These are phyloP conservation scores for Macroventuria anomochaeta DNA, from an alignment of 2,329 filamentous ascomycete genomes.

Conservation along the genomic window DNA sequence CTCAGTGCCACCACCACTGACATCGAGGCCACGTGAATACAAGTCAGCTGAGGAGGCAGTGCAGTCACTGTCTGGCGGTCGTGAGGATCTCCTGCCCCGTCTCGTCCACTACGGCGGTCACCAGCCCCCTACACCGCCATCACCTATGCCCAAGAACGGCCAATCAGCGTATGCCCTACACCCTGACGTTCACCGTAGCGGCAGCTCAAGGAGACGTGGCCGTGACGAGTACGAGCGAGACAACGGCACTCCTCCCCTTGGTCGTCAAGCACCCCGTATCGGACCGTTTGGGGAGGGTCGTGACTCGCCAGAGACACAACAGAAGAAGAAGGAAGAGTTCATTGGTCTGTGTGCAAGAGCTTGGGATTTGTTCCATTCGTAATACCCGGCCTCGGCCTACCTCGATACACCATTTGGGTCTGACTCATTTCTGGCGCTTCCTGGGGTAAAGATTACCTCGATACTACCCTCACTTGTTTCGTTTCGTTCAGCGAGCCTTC, in stretches of 20 bases:
- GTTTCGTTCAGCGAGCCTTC: slow-evolving; percentile 20
- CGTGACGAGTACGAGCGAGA: slow-evolving; percentile 91
- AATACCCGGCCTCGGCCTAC: slow-evolving; percentile 25
- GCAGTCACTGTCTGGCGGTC: slow-evolving; percentile 85
- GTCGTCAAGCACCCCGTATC: slow-evolving; percentile 60
- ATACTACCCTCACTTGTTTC: slow-evolving; percentile 34
- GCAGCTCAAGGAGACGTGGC: slow-evolving; percentile 73
- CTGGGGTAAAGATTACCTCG: slow-evolving; percentile 27
- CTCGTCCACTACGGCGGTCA: slow-evolving; percentile 95
- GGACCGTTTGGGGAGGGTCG: slow-evolving; percentile 80
- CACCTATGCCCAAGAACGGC: slow-evolving; percentile 65
- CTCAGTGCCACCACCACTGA: slow-evolving; percentile 59
- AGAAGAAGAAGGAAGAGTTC: slow-evolving; percentile 92
- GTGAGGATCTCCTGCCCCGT: slow-evolving; percentile 89
- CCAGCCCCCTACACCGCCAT: slow-evolving; percentile 90
- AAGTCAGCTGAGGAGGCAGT: slow-evolving; percentile 96
- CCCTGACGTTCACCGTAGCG: slow-evolving; percentile 55
- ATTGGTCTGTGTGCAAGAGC: slow-evolving; percentile 83
- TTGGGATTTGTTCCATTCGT: slow-evolving; percentile 98
- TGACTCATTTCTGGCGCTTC: slow-evolving; percentile 27
- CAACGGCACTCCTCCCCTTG: slow-evolving; percentile 83
- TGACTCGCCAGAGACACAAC: slow-evolving; percentile 82
- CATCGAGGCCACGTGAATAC: slow-evolving; percentile 77
- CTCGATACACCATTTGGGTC: slow-evolving; percentile 19
- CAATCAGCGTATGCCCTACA: slow-evolving; percentile 40